Conservation (phyloP, 306 rosid species). For the Macrotyloma uniflorum region DNA sequence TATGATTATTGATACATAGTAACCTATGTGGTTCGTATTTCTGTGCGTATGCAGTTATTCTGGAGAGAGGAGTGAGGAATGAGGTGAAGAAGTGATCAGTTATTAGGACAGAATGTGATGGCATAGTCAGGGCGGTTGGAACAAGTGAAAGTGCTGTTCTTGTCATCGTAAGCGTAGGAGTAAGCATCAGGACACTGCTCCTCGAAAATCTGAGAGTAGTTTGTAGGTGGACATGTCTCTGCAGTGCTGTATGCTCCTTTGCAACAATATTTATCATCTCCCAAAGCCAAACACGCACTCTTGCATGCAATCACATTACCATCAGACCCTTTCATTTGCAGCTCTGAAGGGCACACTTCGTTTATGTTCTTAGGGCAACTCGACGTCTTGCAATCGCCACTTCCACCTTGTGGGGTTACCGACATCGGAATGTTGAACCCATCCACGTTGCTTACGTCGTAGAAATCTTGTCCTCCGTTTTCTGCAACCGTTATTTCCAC, state of each 20-base stretch:
- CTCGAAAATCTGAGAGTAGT: conserved; percentile 51
- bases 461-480: conserved; percentile 60
- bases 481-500: conserved; percentile 46
- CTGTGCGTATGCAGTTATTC: not conserved
- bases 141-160: conserved; percentile 58
- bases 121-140: conserved; percentile 46
- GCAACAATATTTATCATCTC: conserved; percentile 58
- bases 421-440: conserved; percentile 72
- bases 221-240: conserved; percentile 49
- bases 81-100: not conserved
- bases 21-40: no score
- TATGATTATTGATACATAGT: not conserved
- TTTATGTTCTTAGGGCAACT: conserved; percentile 48
- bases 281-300: conserved; percentile 68
- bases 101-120: conserved; percentile 63
- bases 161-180: conserved; percentile 69
- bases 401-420: conserved; percentile 51
- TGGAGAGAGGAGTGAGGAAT: not conserved
- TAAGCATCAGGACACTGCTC: conserved; percentile 68
- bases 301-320: conserved; percentile 63
- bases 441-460: conserved; percentile 68
- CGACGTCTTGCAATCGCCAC: conserved; percentile 33
- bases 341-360: conserved; percentile 35
- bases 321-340: conserved; percentile 37
- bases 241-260: conserved; percentile 14